Evolutionary conservation across 2,329 filamentous ascomycete genomes (phyloP), one percentile per base, ranked within the genome.

Genomic region (Venturia asperata): DNA sequence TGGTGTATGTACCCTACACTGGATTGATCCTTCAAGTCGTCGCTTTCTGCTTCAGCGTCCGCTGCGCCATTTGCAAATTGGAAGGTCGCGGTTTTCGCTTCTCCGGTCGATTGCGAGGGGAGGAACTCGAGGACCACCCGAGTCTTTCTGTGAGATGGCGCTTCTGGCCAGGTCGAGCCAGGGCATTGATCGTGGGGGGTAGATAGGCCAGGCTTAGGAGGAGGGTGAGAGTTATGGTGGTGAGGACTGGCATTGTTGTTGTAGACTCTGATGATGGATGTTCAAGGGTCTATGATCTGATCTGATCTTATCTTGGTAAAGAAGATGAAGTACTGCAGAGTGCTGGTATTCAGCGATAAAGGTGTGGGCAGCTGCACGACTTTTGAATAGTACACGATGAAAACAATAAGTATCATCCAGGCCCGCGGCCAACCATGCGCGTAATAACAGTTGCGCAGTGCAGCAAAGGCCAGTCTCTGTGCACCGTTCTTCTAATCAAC

Each of bases 161-260:
- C 5, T 37, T 27, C 2, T 11, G 27, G 17, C 34, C 19, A 15
- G 52, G 27, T 19, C 52, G 52, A 37, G 27, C 5, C 9, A 56
- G 19, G 11, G 47, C 47, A 37, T 56, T 27, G 52, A 56, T 19
- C 27, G 37, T 37, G 19, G 52, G 52, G 1, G 52, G 52, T 19
- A 56, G 52, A 37, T 56, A 56, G 13, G 52, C 27, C 15, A 56
- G 13, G 30, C 52, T 56, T 27, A 56, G 52, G 27, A 56, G 19
- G 15, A 56, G 52, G 27, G 52, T 56, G 52, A 56, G 52, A 34
- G 52, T 56, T 19, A 56, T 56, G 3, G 52, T 37, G 19, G 52
- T 56, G 52, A 56, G 52, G 52, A 56, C 52, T 1, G 52, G 52
- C 52, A 56, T 56, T 1, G 5, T 37, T 37, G 27, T 37, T 11